phyloP scores from a whole-genome alignment of 2,329 filamentous ascomycete genomes.

The Laburnicola sp. region DNA sequence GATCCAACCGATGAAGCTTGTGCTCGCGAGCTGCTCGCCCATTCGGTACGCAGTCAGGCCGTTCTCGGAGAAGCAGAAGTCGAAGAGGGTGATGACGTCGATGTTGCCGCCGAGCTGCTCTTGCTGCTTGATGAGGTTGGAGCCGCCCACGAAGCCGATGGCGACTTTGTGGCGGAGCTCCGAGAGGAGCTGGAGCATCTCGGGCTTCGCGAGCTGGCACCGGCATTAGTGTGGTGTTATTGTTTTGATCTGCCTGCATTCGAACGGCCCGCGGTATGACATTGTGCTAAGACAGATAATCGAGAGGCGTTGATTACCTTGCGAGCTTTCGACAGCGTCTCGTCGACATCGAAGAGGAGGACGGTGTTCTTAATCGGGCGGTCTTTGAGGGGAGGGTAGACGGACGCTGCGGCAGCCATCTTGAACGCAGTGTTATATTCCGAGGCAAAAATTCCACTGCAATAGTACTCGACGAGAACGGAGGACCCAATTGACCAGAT shows the following conservation, averaged over 20 bases:
- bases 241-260: too few relatives aligned
- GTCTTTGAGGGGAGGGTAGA: slow-evolving; percentile 75
- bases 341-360: slow-evolving; percentile 94
- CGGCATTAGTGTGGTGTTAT: slow-evolving; percentile 14
- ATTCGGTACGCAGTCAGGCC: slow-evolving; percentile 88
- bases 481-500: too few relatives aligned
- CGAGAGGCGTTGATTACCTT: slow-evolving; percentile 53
- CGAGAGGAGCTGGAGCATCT: slow-evolving; percentile 81
- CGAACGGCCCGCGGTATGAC: too few relatives aligned
- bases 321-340: slow-evolving; percentile 82
- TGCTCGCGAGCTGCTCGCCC: slow-evolving; percentile 72
- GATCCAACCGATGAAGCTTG: slow-evolving; percentile 89
- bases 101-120: slow-evolving; percentile 80
- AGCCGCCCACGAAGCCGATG: slow-evolving; percentile 91
- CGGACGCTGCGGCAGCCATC: slow-evolving; percentile 48
- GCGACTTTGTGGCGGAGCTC: slow-evolving; percentile 82
- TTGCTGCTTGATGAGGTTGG: slow-evolving; percentile 90
- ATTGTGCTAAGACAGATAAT: too few relatives aligned
- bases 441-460: neutral
- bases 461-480: too few relatives aligned
- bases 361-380: slow-evolving; percentile 92
- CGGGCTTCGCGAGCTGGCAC: slow-evolving; percentile 66
- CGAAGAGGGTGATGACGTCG: slow-evolving; percentile 82
- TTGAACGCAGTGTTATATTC: slow-evolving; percentile 5
- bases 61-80: slow-evolving; percentile 98